Conservation (phyloP, 805 yeast species). For the Candida loeiensis region DNA sequence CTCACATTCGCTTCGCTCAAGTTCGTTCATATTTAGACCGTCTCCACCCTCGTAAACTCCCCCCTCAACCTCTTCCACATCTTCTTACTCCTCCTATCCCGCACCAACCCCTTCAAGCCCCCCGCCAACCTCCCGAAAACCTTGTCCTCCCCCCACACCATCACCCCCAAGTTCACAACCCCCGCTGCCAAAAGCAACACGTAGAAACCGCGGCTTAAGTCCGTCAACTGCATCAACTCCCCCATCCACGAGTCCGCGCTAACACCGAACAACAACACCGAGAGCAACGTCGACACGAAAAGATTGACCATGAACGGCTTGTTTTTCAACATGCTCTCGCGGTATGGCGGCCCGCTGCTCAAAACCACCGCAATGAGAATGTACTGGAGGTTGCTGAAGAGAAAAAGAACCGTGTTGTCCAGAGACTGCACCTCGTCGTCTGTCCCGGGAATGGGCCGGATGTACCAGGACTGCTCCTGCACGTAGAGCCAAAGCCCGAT, state of each 20-base stretch:
- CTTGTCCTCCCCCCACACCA: slow-evolving; percentile 44
- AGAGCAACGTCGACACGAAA: slow-evolving; percentile 44
- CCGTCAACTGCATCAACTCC: slow-evolving; percentile 70
- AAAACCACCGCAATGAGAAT: slow-evolving; percentile 78
- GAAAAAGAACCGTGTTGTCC: slow-evolving; percentile 84
- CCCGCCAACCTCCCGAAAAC: slow-evolving; percentile 42
- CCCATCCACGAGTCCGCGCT: slow-evolving; percentile 56
- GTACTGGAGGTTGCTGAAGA: slow-evolving; percentile 83
- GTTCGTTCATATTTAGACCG: slow-evolving; percentile 8
- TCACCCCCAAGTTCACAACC: slow-evolving; percentile 44
- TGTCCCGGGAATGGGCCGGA: slow-evolving; percentile 73
- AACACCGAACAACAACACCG: slow-evolving; percentile 53
- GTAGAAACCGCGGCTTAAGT: slow-evolving; percentile 50
- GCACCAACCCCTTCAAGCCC: slow-evolving; percentile 29
- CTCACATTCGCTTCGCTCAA: background rate
- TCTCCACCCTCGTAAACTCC: slow-evolving; percentile 10
- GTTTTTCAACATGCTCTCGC: slow-evolving; percentile 69
- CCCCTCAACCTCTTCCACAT: slow-evolving; percentile 21
- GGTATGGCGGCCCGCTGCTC: slow-evolving; percentile 90
- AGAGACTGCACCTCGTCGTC: slow-evolving; percentile 72
- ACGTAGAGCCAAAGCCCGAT: slow-evolving; percentile 60
- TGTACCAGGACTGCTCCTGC: slow-evolving; percentile 68
- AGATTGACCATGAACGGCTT: slow-evolving; percentile 68
- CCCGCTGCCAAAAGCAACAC: slow-evolving; percentile 46
- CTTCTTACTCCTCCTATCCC: slow-evolving; percentile 29